Evolutionary conservation across 2,329 filamentous ascomycete species (phyloP), one percentile per base, ranked within the genome.

Genomic region (Aphanoascus verrucosus): DNA sequence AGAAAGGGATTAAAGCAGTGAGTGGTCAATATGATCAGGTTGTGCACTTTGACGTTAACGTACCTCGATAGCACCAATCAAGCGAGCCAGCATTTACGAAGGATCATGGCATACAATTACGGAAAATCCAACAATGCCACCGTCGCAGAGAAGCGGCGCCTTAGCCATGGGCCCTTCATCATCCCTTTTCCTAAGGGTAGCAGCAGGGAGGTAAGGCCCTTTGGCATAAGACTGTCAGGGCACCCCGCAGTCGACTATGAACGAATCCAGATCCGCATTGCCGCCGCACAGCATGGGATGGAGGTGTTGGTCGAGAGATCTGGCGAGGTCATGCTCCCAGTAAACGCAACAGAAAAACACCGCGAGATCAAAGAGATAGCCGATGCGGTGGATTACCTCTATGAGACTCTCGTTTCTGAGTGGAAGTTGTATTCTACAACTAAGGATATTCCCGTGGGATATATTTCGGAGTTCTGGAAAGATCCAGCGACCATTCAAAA

Each of bases 201-300:
- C 8, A 50, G 20, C 31, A 50, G 48, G 38, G 23, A 50, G 8
- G 38, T 42, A 20, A 50, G 4, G 38, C 48, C 48, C 3, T 50
- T 50, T 43, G 48, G 48, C 6, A 5, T 50, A 15, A 12, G 9
- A 43, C 20, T 50, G 38, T 17, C 38, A 20, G 48, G 48, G 8
- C 5, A 11, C 14, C 12, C 20, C 32, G 20, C 37, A 7, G 32
- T 42, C 12, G 48, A 50, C 15, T 43, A 50, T 28, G 48, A 50
- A 31, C 48, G 48, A 20, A n/a, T 50, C 20, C 48, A 50, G 48
- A 42, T 43, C n/a, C 48, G 48, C 11, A 50, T 50, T 20, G 48
- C 48, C 20, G 48, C 48, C 12, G 12, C 35, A 14, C 48, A 50
- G 37, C 48, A 50, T 42, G 48, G 48, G 7, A 20, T 50, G 2